A percentile compares a stretch with the other conserved stretches of the same genome.
Conservation (phyloP, 352 stramenopile species). For the Globisporangium canariense region DNA sequence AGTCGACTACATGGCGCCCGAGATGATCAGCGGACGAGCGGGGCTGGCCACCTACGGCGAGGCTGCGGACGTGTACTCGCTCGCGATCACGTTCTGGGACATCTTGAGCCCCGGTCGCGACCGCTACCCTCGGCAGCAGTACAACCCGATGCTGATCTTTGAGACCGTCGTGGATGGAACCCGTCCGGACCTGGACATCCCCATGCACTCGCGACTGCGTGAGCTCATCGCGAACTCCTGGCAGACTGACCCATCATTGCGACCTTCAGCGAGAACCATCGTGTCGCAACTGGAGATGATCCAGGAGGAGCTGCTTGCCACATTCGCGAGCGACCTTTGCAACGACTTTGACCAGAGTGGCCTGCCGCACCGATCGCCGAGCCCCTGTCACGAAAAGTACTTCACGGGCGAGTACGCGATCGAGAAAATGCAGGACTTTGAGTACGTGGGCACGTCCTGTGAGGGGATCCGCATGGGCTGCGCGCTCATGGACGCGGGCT, state of each 20-base stretch:
- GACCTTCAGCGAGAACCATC: slow-evolving; percentile 46
- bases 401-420: slow-evolving; percentile 29
- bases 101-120: slow-evolving; percentile 46
- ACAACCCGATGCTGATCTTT: slow-evolving; percentile 53
- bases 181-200: slow-evolving; percentile 38
- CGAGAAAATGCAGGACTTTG: slow-evolving; percentile 35
- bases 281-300: slow-evolving; percentile 47
- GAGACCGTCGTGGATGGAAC: slow-evolving; percentile 42
- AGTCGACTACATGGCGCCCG: slow-evolving; percentile 72
- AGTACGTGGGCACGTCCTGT: slow-evolving; percentile 18
- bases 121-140: slow-evolving; percentile 37
- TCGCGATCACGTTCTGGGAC: slow-evolving; percentile 67
- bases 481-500: slow-evolving; percentile 55
- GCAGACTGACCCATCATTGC: slow-evolving; percentile 42
- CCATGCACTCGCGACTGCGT: slow-evolving; percentile 40
- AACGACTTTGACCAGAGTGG: slow-evolving; percentile 31
- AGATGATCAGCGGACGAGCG: slow-evolving; percentile 53
- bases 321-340: slow-evolving; percentile 43
- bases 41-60: slow-evolving; percentile 54
- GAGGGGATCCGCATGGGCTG: slow-evolving; percentile 49
- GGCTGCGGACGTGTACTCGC: slow-evolving; percentile 65
- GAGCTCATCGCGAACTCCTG: slow-evolving; percentile 57
- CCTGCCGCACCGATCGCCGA: background rate
- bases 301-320: slow-evolving; percentile 55
- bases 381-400: slow-evolving; percentile 20